These are phyloP conservation scores for Epichloe elymi DNA, from an alignment of 2,329 filamentous ascomycete genomes.

Conservation along the genomic window DNA sequence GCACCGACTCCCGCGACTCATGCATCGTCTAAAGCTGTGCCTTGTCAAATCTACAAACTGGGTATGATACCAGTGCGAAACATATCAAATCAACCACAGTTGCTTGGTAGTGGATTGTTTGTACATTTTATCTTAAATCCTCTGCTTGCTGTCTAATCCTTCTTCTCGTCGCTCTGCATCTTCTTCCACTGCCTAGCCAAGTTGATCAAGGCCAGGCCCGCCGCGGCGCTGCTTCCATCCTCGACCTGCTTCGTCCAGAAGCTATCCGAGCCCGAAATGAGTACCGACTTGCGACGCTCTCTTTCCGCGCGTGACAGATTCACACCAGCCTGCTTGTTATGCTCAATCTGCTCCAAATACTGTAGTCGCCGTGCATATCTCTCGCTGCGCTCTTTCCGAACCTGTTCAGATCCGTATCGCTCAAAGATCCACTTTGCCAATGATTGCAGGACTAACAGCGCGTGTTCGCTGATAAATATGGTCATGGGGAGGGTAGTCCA, in stretches of 20 bases:
- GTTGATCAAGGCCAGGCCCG: constrained; percentile 22
- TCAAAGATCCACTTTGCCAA: constrained; percentile 23
- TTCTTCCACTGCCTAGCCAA: constrained; percentile 13
- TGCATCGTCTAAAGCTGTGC: too few relatives aligned
- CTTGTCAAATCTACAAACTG: too few relatives aligned
- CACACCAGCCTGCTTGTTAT: constrained; percentile 20
- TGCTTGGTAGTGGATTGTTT: too few relatives aligned
- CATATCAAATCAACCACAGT: too few relatives aligned
- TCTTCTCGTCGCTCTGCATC: neutral
- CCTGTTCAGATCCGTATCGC: constrained; percentile 26
- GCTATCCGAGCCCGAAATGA: constrained; percentile 18
- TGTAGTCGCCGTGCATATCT: constrained; percentile 24
- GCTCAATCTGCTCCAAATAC: constrained; percentile 28
- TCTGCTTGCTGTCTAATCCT: neutral
- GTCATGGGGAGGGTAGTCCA: constrained; percentile 55
- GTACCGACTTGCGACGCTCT: constrained; percentile 24
- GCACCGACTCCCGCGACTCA: too few relatives aligned
- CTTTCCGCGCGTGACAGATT: constrained; percentile 22
- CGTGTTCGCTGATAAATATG: constrained; percentile 61
- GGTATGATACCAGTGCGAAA: too few relatives aligned
- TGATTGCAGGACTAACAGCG: constrained; percentile 49
- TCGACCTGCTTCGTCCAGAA: constrained; percentile 32
- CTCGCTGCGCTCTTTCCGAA: constrained; percentile 25
- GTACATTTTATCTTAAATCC: too few relatives aligned
- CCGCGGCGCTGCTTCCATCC: constrained; percentile 22